Conservation (phyloP, 148 eudicot species). For the Nyssa sinensis region DNA sequence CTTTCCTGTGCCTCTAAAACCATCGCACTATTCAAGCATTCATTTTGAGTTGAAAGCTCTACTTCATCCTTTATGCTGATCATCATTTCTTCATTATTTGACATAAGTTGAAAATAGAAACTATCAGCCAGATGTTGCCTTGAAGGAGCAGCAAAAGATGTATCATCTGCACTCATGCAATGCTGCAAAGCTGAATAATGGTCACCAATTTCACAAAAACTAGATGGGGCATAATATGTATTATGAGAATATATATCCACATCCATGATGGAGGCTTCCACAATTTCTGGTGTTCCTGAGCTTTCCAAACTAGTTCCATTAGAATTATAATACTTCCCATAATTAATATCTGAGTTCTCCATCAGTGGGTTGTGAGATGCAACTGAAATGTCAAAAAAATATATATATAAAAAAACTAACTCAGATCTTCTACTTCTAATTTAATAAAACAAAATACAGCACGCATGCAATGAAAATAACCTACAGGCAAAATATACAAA, state of each 20-base stretch:
- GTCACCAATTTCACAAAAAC: neutral
- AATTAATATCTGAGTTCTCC: conserved; percentile 15
- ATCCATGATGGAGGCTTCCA: conserved; percentile 22
- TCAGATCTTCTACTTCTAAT: no score
- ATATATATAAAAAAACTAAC: no score
- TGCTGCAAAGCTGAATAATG: conserved; percentile 16
- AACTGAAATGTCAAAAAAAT: conserved; percentile 22
- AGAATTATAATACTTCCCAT: conserved; percentile 30
- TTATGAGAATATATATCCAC: conserved; percentile 7
- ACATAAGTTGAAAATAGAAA: conserved; percentile 16
- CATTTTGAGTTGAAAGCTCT: conserved; percentile 26
- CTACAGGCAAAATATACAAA: neutral
- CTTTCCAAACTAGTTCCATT: conserved; percentile 37
- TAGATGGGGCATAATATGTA: conserved; percentile 7
- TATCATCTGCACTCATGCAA: conserved; percentile 5
- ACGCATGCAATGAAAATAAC: neutral
- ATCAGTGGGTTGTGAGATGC: conserved; percentile 8
- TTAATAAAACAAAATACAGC: neutral
- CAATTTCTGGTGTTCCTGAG: conserved; percentile 19
- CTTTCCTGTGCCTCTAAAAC: conserved; percentile 23
- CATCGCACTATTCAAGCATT: conserved; percentile 12
- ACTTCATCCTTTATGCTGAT: conserved; percentile 17
- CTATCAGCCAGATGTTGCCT: conserved; percentile 17
- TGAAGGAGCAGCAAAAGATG: conserved; percentile 16
- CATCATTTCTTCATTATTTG: conserved; percentile 21